phyloP scores from a whole-genome alignment of 352 stramenopile genomes.

The Phytophthora capsici region DNA sequence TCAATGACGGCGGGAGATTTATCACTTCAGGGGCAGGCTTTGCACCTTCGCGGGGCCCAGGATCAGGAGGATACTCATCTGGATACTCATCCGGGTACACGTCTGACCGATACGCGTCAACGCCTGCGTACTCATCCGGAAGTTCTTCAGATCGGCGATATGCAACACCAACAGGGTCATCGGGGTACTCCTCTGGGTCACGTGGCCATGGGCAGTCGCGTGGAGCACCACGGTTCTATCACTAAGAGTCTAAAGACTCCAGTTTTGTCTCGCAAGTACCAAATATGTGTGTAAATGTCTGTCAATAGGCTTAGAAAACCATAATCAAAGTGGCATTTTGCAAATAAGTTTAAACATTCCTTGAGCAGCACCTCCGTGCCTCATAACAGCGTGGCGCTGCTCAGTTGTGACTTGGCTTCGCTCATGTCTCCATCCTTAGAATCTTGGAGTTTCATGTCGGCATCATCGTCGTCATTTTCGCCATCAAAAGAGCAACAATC shows the following conservation, averaged over 20 bases:
- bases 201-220: conserved; percentile 27
- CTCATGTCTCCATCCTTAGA: conserved; percentile 19
- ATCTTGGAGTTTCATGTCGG: conserved; percentile 21
- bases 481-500: conserved; percentile 28
- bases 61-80: conserved; percentile 23
- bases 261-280: conserved; percentile 23
- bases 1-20: conserved; percentile 34
- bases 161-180: conserved; percentile 29
- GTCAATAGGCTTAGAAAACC: conserved; percentile 29
- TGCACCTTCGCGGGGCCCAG: conserved; percentile 17
- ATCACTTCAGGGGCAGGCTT: conserved; percentile 27
- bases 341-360: conserved; percentile 36
- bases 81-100: conserved; percentile 20
- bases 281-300: conserved; percentile 27
- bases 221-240: conserved; percentile 27
- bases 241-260: conserved; percentile 12
- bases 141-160: conserved; percentile 18
- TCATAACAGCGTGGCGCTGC: conserved; percentile 29
- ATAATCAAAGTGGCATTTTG: conserved; percentile 26
- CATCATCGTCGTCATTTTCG: conserved; percentile 17
- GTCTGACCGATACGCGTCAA: conserved; percentile 18
- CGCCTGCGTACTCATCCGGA: conserved; percentile 17
- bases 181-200: conserved; percentile 21
- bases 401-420: conserved; percentile 19
- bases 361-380: conserved; percentile 9